Conservation (phyloP, 2,329 filamentous ascomycete genomes). For the Alternaria rosae region DNA sequence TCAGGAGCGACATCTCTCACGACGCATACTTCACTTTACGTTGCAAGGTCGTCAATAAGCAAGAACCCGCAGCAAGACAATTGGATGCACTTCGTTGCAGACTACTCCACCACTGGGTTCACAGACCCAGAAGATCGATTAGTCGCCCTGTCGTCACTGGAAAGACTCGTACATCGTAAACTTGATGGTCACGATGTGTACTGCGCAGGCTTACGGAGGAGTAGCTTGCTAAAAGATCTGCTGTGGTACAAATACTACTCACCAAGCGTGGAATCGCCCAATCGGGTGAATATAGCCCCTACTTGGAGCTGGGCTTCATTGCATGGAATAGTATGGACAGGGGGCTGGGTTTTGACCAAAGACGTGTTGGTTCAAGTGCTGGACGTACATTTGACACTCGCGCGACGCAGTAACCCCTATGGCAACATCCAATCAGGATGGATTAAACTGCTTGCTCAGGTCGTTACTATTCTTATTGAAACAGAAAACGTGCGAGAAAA, state of each 20-base stretch:
- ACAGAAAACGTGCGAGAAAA: neutral
- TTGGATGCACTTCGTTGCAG: neutral
- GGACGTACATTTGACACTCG: neutral
- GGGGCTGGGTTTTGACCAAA: no score
- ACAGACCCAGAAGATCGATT: neutral
- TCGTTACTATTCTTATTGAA: neutral
- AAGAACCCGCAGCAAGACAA: no score
- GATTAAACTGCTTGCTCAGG: neutral
- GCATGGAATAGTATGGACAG: neutral
- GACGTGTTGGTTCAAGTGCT: neutral
- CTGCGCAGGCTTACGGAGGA: neutral
- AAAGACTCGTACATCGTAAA: neutral
- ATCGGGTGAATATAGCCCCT: neutral
- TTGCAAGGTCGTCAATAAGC: neutral
- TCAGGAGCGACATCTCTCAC: slow-evolving; percentile 1
- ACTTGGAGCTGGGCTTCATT: neutral
- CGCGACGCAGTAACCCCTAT: neutral
- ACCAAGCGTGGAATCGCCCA: neutral
- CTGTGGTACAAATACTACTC: neutral
- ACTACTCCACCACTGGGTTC: neutral
- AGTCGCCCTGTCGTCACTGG: neutral
- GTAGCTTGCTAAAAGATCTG: neutral
- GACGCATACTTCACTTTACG: slow-evolving; percentile 1
- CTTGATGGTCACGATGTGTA: neutral
- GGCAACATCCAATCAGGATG: neutral